Base-by-base conservation (phyloP, 768 basidiomycete species). In the Lactifluus rugatus region DNA sequence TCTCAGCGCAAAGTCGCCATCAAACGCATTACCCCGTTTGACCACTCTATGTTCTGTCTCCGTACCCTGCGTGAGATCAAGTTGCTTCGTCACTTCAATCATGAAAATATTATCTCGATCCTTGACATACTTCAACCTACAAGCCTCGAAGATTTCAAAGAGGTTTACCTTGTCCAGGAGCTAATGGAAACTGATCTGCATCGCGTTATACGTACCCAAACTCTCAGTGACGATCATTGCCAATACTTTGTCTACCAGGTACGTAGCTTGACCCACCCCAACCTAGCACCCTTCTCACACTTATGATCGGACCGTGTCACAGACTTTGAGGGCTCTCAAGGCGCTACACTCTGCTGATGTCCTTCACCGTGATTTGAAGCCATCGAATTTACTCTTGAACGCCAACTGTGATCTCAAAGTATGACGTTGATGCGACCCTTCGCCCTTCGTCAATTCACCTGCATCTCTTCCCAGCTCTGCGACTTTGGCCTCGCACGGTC, bases 181-280 rank as follows among this genome's bases (percentile, higher is more conserved):
- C 75, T 91, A 63, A 83, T 95, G 84, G 95, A 96, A 72, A 95
- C 92, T 0, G 95, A 98, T 74, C 75, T 98, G 64, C 93, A 98
- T 69, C 85, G 95, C 54, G 96, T 99, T 48, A 97, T 99, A 65
- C 80, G 91, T 25, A 95, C 96, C 0, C 95, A 98, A 71, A 83
- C 89, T 58, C 77, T 99, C 42, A 88, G 86, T 57, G 95, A 98
- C 68, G 93, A 97, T 68, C 94, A 97, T 69, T 87, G 84, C 65
- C 93, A 98, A 72, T 99, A 99, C 71, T 97, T 99, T 69, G 85
- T 95, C 64, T 99, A 99, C 70, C 95, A 97, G 78, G 85, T 83
- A 61, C 50, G 74, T 69, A 57, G 7, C 42, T 25, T 46, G 5
- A 31, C 31, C 41, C 44, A 26, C 41, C 46, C 25, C 53, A 31